phyloP scores from a whole-genome alignment of 352 stramenopile genomes.

The Phytopythium aichiense region DNA sequence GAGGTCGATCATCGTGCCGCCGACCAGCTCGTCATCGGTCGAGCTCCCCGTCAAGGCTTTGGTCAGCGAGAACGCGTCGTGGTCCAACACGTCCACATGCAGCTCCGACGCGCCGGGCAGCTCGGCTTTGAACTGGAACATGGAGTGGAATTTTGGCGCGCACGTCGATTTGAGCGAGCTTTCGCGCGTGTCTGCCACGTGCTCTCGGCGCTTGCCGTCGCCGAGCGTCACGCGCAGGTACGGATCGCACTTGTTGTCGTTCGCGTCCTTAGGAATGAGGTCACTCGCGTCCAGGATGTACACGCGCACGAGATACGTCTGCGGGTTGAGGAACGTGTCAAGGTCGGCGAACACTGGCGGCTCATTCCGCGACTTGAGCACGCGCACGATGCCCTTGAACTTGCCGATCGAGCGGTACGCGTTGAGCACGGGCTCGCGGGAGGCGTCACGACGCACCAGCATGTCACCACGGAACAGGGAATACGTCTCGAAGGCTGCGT shows the following conservation, averaged over 20 bases:
- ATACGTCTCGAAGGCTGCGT: conserved; percentile 83
- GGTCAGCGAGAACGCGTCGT: conserved; percentile 69
- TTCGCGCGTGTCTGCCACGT: conserved; percentile 77
- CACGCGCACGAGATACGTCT: conserved; percentile 80
- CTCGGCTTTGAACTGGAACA: conserved; percentile 89
- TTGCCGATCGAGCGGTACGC: conserved; percentile 64
- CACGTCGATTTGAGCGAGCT: conserved; percentile 76
- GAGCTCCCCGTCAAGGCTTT: conserved; percentile 35
- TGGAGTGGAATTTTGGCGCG: conserved; percentile 87
- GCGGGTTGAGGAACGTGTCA: conserved; percentile 65
- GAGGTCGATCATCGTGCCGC: conserved; percentile 89
- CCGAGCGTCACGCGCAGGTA: conserved; percentile 83
- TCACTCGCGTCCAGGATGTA: conserved; percentile 84
- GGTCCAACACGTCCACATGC: conserved; percentile 63
- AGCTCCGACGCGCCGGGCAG: conserved; percentile 76
- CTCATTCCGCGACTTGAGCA: conserved; percentile 70
- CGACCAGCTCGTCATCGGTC: conserved; percentile 88
- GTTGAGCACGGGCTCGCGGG: conserved; percentile 16
- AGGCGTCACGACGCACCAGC: conserved; percentile 28
- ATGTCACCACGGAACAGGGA: conserved; percentile 56
- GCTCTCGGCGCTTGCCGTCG: conserved; percentile 53
- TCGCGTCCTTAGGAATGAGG: conserved; percentile 76
- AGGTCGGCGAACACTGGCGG: conserved; percentile 62
- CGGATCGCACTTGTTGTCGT: conserved; percentile 83
- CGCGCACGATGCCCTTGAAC: conserved; percentile 88